Evolutionary conservation across 208 protist species (phyloP).

Genomic region (Acanthamoeba royreba): DNA sequence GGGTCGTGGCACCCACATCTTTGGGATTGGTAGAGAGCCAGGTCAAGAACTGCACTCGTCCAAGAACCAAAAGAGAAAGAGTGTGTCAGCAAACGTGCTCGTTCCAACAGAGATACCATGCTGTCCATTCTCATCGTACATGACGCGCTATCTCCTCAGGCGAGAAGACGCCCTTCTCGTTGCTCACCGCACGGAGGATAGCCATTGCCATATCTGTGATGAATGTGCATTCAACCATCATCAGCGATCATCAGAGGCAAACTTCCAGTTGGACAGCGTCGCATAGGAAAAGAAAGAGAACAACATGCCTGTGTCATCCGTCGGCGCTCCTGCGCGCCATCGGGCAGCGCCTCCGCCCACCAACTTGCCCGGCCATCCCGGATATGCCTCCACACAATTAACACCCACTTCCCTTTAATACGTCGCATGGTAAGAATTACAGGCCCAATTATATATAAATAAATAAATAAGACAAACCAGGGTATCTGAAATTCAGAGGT

Average conservation of each 20-base stretch:
- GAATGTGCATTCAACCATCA: too few relatives aligned
- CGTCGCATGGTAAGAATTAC: neutral
- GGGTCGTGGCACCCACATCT: neutral
- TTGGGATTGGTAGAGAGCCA: slow-evolving; percentile 8
- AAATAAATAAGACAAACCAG: neutral
- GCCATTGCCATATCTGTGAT: neutral
- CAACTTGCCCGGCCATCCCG: slow-evolving; percentile 29
- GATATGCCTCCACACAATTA: slow-evolving; percentile 19
- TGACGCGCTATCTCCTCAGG: neutral
- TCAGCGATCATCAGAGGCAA: neutral
- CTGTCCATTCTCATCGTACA: neutral
- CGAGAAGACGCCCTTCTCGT: neutral
- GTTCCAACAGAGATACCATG: too few relatives aligned
- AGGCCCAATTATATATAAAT: neutral
- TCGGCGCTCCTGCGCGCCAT: neutral
- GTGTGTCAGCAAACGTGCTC: neutral
- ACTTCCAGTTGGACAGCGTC: neutral
- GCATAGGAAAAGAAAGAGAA: neutral
- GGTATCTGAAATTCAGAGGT: slow-evolving; percentile 33
- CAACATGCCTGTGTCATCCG: slow-evolving; percentile 5
- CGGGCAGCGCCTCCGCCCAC: slow-evolving; percentile 27
- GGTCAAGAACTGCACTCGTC: neutral
- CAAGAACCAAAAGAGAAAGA: neutral
- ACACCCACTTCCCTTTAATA: neutral
- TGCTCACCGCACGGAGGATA: neutral